Evolutionary conservation across 2,329 filamentous ascomycete genomes (phyloP).

Genomic region (Aspergillus novoparasiticus): DNA sequence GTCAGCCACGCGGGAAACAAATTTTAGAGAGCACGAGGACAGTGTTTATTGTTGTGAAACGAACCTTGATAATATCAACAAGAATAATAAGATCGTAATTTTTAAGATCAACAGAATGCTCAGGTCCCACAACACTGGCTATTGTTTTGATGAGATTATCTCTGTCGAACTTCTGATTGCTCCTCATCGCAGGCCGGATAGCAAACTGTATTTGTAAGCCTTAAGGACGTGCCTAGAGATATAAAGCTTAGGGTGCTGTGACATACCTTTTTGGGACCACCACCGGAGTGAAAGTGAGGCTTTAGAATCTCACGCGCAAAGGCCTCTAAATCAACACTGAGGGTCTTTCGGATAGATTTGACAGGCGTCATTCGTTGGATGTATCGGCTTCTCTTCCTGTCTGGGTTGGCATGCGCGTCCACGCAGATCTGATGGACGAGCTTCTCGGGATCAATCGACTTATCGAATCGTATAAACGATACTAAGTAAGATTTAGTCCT

Average conservation of each 20-base stretch:
- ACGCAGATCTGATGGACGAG: conserved; percentile 62
- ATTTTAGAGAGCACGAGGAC: neutral
- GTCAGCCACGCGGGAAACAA: conserved; percentile 20
- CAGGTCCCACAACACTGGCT: conserved; percentile 58
- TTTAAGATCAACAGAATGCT: conserved; percentile 63
- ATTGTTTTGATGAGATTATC: conserved; percentile 63
- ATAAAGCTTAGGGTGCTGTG: neutral
- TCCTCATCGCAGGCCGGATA: conserved; percentile 63
- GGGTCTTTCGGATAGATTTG: conserved; percentile 59
- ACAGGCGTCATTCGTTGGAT: conserved; percentile 64
- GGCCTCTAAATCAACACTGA: conserved; percentile 58
- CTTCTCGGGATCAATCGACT: conserved; percentile 61
- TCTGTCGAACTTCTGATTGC: conserved; percentile 59
- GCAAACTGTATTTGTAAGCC: conserved; percentile 55
- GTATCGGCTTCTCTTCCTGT: conserved; percentile 58
- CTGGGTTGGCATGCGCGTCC: conserved; percentile 55
- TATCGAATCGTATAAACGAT: conserved; percentile 58
- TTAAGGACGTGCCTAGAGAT: neutral
- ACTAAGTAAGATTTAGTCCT: conserved; percentile 11
- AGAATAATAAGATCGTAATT: conserved; percentile 63
- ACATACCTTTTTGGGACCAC: conserved; percentile 55
- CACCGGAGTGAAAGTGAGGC: conserved; percentile 60
- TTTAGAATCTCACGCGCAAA: conserved; percentile 60
- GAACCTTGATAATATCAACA: conserved; percentile 64
- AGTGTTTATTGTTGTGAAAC: conserved; percentile 20